A percentile compares a stretch with the other conserved stretches of the same genome.
These are phyloP conservation scores for Bipolaris bicolor DNA, from an alignment of 2,329 filamentous ascomycete genomes.

Conservation along the genomic window DNA sequence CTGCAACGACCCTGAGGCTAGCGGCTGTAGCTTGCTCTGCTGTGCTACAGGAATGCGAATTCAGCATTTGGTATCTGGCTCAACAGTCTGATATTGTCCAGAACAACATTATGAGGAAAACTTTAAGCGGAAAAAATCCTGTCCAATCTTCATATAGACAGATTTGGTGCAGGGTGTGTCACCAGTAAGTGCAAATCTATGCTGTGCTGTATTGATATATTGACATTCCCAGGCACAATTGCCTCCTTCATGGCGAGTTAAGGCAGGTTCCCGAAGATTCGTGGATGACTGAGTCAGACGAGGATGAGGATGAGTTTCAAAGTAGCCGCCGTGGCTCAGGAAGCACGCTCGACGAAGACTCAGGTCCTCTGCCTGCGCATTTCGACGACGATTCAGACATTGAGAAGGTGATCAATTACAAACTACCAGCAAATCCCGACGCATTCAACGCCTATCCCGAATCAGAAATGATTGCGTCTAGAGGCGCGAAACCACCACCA, in stretches of 20 bases:
- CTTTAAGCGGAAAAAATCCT: conserved; percentile 3
- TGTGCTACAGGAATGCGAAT: conserved; percentile 43
- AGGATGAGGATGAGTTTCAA: conserved; percentile 10
- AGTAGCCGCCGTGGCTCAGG: conserved; percentile 7
- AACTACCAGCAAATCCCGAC: conserved; percentile 22
- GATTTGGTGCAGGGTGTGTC: conserved; percentile 40
- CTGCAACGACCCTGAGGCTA: conserved; percentile 30
- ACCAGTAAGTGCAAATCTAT: conserved; percentile 30
- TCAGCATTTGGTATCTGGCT: conserved; percentile 53
- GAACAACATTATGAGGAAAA: conserved; percentile 11
- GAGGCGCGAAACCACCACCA: conserved; percentile 13
- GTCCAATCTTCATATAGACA: conserved; percentile 27
- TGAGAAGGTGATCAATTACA: conserved; percentile 37
- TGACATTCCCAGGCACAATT: conserved; percentile 41
- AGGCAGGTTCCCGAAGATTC: conserved; percentile 35
- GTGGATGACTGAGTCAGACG: conserved; percentile 11
- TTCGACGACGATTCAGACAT: conserved; percentile 27
- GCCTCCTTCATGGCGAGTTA: conserved; percentile 52
- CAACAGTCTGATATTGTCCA: conserved; percentile 32
- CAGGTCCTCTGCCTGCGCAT: conserved; percentile 15
- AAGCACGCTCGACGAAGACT: neutral
- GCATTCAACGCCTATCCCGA: conserved; percentile 13
- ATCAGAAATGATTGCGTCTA: conserved; percentile 1
- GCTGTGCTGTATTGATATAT: neutral
- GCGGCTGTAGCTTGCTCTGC: conserved; percentile 47